Conservation (phyloP, 495 filamentous ascomycete genomes). For the Corynascus novoguineensis region DNA sequence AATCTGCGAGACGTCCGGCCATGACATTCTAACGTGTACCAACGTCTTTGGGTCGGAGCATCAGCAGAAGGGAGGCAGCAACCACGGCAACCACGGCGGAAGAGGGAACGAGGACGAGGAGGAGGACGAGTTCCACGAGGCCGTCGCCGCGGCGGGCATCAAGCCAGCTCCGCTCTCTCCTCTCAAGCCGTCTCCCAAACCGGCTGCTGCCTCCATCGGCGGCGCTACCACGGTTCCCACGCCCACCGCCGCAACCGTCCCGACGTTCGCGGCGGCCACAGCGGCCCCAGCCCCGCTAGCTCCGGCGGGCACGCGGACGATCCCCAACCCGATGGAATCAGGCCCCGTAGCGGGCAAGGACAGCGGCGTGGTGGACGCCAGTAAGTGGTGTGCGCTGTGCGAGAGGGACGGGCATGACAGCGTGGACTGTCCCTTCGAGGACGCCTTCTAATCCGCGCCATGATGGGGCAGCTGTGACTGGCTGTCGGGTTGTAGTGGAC, state of each 20-base stretch:
- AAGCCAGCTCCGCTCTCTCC: constrained; percentile 51
- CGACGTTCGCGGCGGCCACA: neutral
- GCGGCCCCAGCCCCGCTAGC: neutral
- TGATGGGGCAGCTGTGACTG: neutral
- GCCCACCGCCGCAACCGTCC: neutral
- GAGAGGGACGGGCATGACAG: constrained; percentile 95
- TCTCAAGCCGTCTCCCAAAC: constrained; percentile 32
- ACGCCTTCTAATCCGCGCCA: constrained; percentile 49
- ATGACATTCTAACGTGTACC: constrained; percentile 89
- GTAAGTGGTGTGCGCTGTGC: constrained; percentile 96
- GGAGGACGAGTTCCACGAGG: constrained; percentile 9
- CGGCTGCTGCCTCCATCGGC: constrained; percentile 9
- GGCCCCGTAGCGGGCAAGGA: constrained; percentile 77
- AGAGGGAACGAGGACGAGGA: constrained; percentile 23
- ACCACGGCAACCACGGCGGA: constrained; percentile 30
- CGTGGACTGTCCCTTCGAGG: constrained; percentile 91
- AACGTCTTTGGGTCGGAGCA: constrained; percentile 66
- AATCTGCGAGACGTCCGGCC: constrained; percentile 88
- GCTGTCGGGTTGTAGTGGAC: too few relatives aligned
- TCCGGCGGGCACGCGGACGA: constrained; percentile 28
- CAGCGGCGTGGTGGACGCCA: constrained; percentile 67
- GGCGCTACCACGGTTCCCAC: neutral
- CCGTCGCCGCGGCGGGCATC: constrained; percentile 31
- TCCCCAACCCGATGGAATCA: constrained; percentile 59
- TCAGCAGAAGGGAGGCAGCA: constrained; percentile 27